These are phyloP conservation scores for Podospora sp. DNA, from an alignment of 495 filamentous ascomycete genomes.

Conservation along the genomic window DNA sequence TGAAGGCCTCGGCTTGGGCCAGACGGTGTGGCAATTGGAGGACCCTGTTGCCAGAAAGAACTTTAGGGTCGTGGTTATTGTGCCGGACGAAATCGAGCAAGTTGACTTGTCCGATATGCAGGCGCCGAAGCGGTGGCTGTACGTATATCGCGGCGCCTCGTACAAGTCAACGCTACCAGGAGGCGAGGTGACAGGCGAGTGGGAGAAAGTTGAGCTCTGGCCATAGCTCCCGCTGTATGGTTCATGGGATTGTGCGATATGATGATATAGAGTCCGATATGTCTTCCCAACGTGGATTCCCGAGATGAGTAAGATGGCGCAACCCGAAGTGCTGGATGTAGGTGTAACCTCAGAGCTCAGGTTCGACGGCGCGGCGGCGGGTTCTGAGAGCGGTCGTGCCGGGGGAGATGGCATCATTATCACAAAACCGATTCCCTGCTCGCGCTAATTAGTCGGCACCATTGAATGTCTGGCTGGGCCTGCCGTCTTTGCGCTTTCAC, in stretches of 20 bases:
- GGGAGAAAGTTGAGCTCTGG: constrained; percentile 83
- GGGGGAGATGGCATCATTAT: too few species aligned
- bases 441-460: too few species aligned
- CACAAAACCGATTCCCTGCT: too few species aligned
- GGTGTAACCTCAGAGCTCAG: not conserved
- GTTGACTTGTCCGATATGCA: constrained; percentile 69
- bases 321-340: not conserved
- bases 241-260: too few species aligned
- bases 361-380: too few species aligned
- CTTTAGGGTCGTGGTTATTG: constrained; percentile 83
- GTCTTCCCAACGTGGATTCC: not conserved
- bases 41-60: constrained; percentile 72
- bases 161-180: constrained; percentile 34
- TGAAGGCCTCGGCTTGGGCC: constrained; percentile 66
- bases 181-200: constrained; percentile 54
- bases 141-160: constrained; percentile 54
- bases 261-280: too few species aligned
- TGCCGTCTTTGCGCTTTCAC: not conserved
- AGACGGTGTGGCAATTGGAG: constrained; percentile 67
- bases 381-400: not conserved
- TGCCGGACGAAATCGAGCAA: constrained; percentile 77
- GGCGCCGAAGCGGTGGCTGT: constrained; percentile 66
- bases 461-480: too few species aligned
- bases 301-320: not conserved
- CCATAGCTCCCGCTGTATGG: constrained; percentile 51